Evolutionary conservation across 345 rosid species (phyloP).

Genomic region (Corymbia maculata): DNA sequence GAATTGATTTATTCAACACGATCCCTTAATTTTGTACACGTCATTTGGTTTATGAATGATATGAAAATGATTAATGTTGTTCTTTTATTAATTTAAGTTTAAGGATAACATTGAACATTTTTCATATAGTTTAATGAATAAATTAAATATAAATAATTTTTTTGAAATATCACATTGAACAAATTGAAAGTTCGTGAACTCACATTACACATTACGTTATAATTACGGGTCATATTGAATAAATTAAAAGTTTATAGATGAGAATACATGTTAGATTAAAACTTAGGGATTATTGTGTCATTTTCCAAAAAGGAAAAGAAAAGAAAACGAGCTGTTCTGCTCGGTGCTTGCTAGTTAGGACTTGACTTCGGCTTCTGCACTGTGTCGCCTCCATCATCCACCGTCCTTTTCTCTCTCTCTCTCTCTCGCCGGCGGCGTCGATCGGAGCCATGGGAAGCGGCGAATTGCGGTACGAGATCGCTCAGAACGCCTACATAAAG

Average conservation of each 20-base stretch:
- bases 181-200: too few species aligned
- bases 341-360: background rate
- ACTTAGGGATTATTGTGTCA: too few species aligned
- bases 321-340: background rate
- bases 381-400: background rate
- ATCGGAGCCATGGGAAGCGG: constrained; percentile 25
- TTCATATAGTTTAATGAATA: fast-evolving
- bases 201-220: too few species aligned
- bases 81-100: fast-evolving
- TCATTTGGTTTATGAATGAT: fast-evolving
- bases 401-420: background rate
- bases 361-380: background rate
- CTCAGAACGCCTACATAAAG: constrained; percentile 85
- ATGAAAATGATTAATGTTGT: fast-evolving
- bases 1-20: too few species aligned
- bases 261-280: too few species aligned
- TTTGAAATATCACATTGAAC: fast-evolving
- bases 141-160: too few species aligned
- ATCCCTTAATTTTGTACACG: too few species aligned
- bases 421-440: background rate
- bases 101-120: fast-evolving
- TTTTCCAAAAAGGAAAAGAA: background rate
- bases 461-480: constrained; percentile 61
- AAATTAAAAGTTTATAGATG: too few species aligned
- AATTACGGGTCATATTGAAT: too few species aligned